Percentiles rank a stretch among this genome's conserved stretches.
phyloP scores from a whole-genome alignment of 352 stramenopile species.

The Pythium aphanidermatum region DNA sequence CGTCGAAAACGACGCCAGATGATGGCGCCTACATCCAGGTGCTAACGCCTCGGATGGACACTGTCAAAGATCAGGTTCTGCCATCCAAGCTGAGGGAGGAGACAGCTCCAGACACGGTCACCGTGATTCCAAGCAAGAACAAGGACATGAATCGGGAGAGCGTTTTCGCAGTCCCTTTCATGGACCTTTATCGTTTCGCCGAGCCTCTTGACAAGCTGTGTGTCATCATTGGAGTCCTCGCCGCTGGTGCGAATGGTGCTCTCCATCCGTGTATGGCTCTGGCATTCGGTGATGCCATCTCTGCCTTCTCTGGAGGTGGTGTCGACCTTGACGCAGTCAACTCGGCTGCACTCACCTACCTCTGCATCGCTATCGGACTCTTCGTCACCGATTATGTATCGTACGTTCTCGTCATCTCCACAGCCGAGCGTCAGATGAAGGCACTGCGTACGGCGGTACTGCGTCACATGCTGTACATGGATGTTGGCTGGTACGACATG shows the following conservation, averaged over 20 bases:
- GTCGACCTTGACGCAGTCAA: constrained; percentile 8
- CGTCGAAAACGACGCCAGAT: too few relatives aligned
- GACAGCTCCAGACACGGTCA: too few relatives aligned
- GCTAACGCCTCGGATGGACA: too few relatives aligned
- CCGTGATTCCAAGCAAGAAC: too few relatives aligned
- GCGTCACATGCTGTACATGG: constrained; percentile 16
- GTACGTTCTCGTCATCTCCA: constrained; percentile 21
- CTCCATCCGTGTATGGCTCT: constrained; percentile 35
- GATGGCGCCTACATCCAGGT: too few relatives aligned
- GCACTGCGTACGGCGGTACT: constrained; percentile 11
- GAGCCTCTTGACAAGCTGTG: constrained; percentile 14
- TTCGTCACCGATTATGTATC: constrained; percentile 28
- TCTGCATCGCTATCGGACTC: constrained; percentile 15
- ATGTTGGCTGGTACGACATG: constrained; percentile 22
- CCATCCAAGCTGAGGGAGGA: too few relatives aligned
- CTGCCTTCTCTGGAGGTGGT: constrained; percentile 21
- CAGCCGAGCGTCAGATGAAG: constrained; percentile 25
- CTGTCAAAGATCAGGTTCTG: too few relatives aligned
- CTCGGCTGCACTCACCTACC: constrained; percentile 11
- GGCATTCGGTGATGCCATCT: constrained; percentile 30
- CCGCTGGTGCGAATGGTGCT: constrained; percentile 25
- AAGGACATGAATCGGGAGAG: too few relatives aligned
- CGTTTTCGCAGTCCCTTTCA: too few relatives aligned
- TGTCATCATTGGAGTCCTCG: constrained; percentile 19
- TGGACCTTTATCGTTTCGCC: constrained; percentile 24